These are phyloP conservation scores for Auricularia cornea DNA, from an alignment of 768 basidiomycete species.

Conservation along the genomic window DNA sequence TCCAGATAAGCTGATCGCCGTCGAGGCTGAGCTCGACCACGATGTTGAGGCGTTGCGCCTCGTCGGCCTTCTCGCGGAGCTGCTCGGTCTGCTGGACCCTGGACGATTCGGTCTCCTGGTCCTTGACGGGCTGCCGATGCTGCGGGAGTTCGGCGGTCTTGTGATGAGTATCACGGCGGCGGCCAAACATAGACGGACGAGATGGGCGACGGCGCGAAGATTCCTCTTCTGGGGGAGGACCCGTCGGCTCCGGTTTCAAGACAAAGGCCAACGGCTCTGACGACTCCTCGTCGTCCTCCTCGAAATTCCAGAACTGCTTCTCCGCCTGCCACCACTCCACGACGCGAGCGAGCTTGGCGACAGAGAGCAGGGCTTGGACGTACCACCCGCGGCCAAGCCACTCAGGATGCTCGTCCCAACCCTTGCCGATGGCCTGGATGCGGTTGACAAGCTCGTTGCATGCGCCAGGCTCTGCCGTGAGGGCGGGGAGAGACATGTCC, in stretches of 20 bases:
- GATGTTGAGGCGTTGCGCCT: constrained; percentile 91
- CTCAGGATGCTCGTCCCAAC: constrained; percentile 97
- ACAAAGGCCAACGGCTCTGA: constrained; percentile 91
- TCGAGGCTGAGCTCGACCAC: constrained; percentile 92
- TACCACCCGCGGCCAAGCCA: constrained; percentile 99
- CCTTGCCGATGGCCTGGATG: constrained; percentile 84
- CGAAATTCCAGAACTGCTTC: constrained; percentile 99
- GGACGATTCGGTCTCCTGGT: constrained; percentile 7
- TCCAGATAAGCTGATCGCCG: constrained; percentile 91
- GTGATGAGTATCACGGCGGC: not conserved
- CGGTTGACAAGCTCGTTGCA: constrained; percentile 84
- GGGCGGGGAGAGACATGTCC: constrained; percentile 80
- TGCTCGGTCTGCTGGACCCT: constrained; percentile 84
- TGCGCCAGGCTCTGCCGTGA: constrained; percentile 76
- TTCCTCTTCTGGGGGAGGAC: constrained; percentile 22
- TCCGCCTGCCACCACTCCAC: constrained; percentile 99
- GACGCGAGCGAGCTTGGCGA: constrained; percentile 91
- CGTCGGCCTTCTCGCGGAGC: constrained; percentile 82
- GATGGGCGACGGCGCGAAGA: not conserved
- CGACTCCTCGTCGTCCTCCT: constrained; percentile 82
- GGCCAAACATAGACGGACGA: not conserved
- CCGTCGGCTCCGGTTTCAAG: constrained; percentile 70
- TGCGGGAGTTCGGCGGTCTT: not conserved
- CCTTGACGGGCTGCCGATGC: not conserved
- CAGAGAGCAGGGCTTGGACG: constrained; percentile 89